These are phyloP conservation scores for Chlorella sp. DNA, from an alignment of 139 green algal genomes.

Conservation along the genomic window DNA sequence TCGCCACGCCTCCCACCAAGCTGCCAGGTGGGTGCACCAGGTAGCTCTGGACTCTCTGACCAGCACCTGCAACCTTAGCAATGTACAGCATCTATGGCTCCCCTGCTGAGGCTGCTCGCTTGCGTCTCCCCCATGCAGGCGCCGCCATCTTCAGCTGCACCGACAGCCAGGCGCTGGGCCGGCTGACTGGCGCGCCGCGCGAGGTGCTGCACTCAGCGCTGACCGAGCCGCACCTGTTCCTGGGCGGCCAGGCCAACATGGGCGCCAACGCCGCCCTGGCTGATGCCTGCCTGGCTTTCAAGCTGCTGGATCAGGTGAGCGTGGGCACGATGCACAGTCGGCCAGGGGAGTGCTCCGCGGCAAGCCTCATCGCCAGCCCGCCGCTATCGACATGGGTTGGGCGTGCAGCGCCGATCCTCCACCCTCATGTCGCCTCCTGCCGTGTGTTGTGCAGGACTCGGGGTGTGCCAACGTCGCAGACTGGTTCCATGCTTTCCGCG, in stretches of 20 bases:
- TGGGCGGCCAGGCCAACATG: conserved; percentile 22
- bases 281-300: conserved; percentile 47
- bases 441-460: conserved; percentile 32
- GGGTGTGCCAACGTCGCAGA: conserved; percentile 45
- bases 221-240: conserved; percentile 19
- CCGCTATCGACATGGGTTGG: not conserved
- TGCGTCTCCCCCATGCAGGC: conserved; percentile 22
- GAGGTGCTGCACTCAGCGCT: conserved; percentile 45
- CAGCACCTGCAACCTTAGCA: not conserved
- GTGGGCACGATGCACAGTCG: no score
- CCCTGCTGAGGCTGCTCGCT: not conserved
- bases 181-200: conserved; percentile 32
- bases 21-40: conserved; percentile 13
- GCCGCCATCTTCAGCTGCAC: conserved; percentile 38
- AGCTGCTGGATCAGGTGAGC: conserved; percentile 41
- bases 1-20: conserved; percentile 18
- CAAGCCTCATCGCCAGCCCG: not conserved
- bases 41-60: not conserved
- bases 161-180: conserved; percentile 9
- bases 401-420: not conserved
- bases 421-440: not conserved
- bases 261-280: conserved; percentile 21
- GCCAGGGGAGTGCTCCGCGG: not conserved
- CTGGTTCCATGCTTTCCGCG: conserved; percentile 50
- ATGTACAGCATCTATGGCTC: not conserved